Evolutionary conservation across 495 filamentous ascomycete species (phyloP).

Genomic region (Penicillium simplicissimum): DNA sequence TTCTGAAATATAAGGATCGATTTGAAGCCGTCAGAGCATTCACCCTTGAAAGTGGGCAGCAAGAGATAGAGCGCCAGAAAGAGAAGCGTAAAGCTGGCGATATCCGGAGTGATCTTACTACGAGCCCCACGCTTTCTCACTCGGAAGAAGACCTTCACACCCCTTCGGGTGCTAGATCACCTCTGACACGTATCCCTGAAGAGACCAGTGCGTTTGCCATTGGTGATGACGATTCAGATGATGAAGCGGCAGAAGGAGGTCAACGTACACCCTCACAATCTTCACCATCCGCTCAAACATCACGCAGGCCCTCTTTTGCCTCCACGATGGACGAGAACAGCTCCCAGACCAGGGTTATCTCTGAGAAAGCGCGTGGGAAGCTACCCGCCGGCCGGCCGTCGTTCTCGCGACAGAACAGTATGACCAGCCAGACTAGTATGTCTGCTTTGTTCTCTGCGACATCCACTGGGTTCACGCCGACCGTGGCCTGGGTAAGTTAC

Average conservation of each 20-base stretch:
- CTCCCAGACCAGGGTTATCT: slow-evolving; percentile 90
- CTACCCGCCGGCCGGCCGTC: slow-evolving; percentile 82
- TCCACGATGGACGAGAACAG: slow-evolving; percentile 77
- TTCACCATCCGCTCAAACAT: slow-evolving; percentile 68
- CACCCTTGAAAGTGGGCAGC: slow-evolving; percentile 91
- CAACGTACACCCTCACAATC: slow-evolving; percentile 69
- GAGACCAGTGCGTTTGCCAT: slow-evolving; percentile 80
- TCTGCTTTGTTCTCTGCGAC: slow-evolving; percentile 52
- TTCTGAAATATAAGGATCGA: slow-evolving; percentile 75
- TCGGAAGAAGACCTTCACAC: slow-evolving; percentile 74
- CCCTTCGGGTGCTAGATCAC: slow-evolving; percentile 60
- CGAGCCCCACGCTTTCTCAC: slow-evolving; percentile 46
- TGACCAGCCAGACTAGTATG: slow-evolving; percentile 74
- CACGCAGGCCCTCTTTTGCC: slow-evolving; percentile 70
- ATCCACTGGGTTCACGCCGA: slow-evolving; percentile 71
- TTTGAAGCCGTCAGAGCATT: slow-evolving; percentile 90
- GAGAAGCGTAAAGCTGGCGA: slow-evolving; percentile 70
- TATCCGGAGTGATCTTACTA: slow-evolving; percentile 28
- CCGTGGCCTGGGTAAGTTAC: slow-evolving; percentile 64
- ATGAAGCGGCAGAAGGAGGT: slow-evolving; percentile 57
- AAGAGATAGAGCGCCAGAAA: slow-evolving; percentile 84
- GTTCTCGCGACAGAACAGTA: slow-evolving; percentile 92
- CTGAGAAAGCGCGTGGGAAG: slow-evolving; percentile 95
- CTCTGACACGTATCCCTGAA: slow-evolving; percentile 78
- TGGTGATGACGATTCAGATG: slow-evolving; percentile 83